Evolutionary conservation across 495 filamentous ascomycete genomes (phyloP), one percentile per base, ranked within the genome.

Genomic region (Daldinia concentrica): DNA sequence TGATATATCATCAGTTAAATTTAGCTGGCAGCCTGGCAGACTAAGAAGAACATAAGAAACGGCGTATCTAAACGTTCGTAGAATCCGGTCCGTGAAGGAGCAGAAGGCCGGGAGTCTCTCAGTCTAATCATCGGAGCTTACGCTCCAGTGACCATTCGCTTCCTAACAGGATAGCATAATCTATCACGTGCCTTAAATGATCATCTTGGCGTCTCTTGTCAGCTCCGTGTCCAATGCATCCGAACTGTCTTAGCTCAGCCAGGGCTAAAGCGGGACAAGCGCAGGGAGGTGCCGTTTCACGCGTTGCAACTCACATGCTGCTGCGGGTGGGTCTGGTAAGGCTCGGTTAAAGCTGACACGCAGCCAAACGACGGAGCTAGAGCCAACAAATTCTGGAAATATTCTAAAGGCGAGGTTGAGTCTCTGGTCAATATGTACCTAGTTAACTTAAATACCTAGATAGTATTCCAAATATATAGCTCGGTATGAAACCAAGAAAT

Each of bases 151-250:
- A 43, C 24, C 52, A 64, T 29, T 52, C 22, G 26, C 41, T 50
- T 36, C 6, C 22, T 34, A 3, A 34, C 26, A 1, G 51, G 22
- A 71, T 59, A 22, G 55, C 19, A 30, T 7, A 41, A 26, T 27
- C 56, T 65, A 65, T 73, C 70, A 73, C 70, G 70, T 73, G 70
- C 57, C 36, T 4, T n/a, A 57, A 73, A 61, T 56, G 29, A 26
- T 30, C 39, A 15, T 39, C 60, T 73, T 68, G 70, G 64, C 70
- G 37, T 51, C 51, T 57, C 65, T 68, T 39, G 56, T 65, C 60
- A 68, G 64, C 64, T 67, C 69, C 69, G 64, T 68, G 26, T 66
- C 58, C 26, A 58, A 67, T 55, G 58, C 34, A 26, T 58, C 37
- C 54, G 32, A 51, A 30, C 5, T 66, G 68, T 51, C 63, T 65